A percentile compares a stretch with the other conserved stretches of the same genome.
phyloP scores from a whole-genome alignment of 257 asterid genomes.

The Solanum piurae region DNA sequence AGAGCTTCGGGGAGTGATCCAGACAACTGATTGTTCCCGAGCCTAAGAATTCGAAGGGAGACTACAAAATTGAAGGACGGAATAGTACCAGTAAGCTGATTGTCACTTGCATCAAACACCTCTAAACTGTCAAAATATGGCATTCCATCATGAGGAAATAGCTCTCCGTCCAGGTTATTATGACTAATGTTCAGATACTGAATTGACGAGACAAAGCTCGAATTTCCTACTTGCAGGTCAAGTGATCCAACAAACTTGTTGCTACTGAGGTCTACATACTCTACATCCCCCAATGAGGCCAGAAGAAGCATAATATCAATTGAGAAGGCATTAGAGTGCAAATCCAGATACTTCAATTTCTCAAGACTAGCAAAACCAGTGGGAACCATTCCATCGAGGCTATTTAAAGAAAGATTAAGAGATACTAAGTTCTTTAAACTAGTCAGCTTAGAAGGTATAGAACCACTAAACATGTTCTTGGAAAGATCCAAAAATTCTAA shows the following conservation, averaged over 20 bases:
- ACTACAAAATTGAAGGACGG: conserved; percentile 71
- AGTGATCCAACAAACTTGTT: conserved; percentile 54
- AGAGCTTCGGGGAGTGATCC: conserved; percentile 77
- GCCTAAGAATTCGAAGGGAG: conserved; percentile 60
- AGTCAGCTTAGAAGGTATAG: conserved; percentile 34
- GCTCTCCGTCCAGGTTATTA: conserved; percentile 56
- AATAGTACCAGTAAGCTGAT: conserved; percentile 46
- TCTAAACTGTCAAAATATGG: conserved; percentile 68
- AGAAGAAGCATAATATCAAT: conserved; percentile 55
- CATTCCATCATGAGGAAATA: conserved; percentile 80
- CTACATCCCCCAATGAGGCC: conserved; percentile 36
- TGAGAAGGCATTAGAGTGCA: conserved; percentile 47
- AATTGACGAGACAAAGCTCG: conserved; percentile 51
- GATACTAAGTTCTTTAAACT: conserved; percentile 25
- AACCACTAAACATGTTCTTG: conserved; percentile 40
- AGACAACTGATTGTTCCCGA: conserved; percentile 46
- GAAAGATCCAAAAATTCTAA: conserved; percentile 56
- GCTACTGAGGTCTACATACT: conserved; percentile 58
- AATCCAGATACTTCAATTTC: conserved; percentile 51
- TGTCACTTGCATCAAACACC: conserved; percentile 69
- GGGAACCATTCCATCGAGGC: conserved; percentile 40
- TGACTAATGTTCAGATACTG: conserved; percentile 47
- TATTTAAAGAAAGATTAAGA: conserved; percentile 39
- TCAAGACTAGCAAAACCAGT: conserved; percentile 34
- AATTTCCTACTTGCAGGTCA: conserved; percentile 47